Evolutionary conservation across 768 basidiomycete species (phyloP).

Genomic region (Lentinula sp.): DNA sequence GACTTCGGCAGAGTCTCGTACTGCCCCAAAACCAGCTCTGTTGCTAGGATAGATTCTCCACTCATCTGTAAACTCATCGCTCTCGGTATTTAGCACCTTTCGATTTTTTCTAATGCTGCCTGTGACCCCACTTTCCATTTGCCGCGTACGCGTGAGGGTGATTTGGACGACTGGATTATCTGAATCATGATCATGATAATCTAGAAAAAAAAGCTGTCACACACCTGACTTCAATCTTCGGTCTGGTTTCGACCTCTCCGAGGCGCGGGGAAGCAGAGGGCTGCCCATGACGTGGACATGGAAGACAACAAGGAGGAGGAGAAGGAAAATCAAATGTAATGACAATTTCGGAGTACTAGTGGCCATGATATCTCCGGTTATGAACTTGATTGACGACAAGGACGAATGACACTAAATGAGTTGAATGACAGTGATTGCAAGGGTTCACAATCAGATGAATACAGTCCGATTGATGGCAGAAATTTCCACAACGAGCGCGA

Average conservation of each 20-base stretch:
- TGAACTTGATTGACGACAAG: neutral
- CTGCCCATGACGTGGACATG: neutral
- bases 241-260: too few relatives aligned
- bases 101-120: too few relatives aligned
- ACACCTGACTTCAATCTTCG: too few relatives aligned
- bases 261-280: neutral
- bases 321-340: neutral
- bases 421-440: neutral
- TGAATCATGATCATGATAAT: too few relatives aligned
- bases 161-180: neutral
- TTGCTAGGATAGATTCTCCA: neutral
- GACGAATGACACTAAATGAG: neutral
- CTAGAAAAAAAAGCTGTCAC: too few relatives aligned
- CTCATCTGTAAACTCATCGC: neutral
- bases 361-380: neutral
- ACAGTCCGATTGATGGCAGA: too few relatives aligned
- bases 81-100: neutral
- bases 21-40: neutral
- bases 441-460: too few relatives aligned
- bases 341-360: neutral
- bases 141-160: neutral
- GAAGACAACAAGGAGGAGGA: neutral
- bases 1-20: too few relatives aligned
- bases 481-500: too few relatives aligned
- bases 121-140: neutral